Percentiles rank a stretch among this genome's conserved stretches.
Conservation (phyloP, 2,329 filamentous ascomycete species). For the Penicillium occitanis region DNA sequence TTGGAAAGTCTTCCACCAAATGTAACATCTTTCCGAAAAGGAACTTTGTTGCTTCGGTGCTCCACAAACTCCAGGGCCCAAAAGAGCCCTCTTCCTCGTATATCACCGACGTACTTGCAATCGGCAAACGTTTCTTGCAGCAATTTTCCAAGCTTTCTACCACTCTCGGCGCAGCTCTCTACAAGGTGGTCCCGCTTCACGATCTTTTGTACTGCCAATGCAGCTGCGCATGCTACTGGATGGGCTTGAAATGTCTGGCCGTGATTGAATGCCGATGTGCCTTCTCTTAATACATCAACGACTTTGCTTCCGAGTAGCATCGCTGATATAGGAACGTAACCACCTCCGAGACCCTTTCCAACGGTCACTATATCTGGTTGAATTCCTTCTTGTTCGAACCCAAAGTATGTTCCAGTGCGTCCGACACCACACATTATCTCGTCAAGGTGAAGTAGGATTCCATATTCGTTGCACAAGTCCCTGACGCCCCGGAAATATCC, state of each 20-base stretch:
- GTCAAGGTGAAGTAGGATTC: constrained; percentile 72
- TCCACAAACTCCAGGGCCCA: constrained; percentile 15
- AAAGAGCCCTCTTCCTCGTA: constrained; percentile 16
- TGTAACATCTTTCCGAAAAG: background rate
- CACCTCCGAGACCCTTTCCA: constrained; percentile 60
- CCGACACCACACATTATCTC: constrained; percentile 71
- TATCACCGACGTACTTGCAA: constrained; percentile 52
- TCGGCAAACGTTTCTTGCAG: constrained; percentile 46
- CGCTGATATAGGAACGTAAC: constrained; percentile 56
- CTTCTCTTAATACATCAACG: constrained; percentile 48
- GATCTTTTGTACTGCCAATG: constrained; percentile 62
- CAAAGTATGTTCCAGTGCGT: constrained; percentile 57
- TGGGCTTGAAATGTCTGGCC: constrained; percentile 63
- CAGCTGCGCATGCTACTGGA: constrained; percentile 57
- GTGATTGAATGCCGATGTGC: constrained; percentile 56
- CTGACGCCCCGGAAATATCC: constrained; percentile 71
- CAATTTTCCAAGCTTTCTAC: constrained; percentile 41
- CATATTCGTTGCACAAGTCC: constrained; percentile 67
- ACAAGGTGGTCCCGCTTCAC: constrained; percentile 59
- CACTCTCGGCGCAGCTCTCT: constrained; percentile 57
- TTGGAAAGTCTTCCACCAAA: background rate
- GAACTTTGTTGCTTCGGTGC: constrained; percentile 1
- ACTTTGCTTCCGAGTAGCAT: constrained; percentile 54
- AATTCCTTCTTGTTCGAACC: constrained; percentile 59
- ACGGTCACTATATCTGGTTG: constrained; percentile 61